These are phyloP conservation scores for Trypanosoma lewisi DNA, from an alignment of 208 protist species.

Conservation along the genomic window DNA sequence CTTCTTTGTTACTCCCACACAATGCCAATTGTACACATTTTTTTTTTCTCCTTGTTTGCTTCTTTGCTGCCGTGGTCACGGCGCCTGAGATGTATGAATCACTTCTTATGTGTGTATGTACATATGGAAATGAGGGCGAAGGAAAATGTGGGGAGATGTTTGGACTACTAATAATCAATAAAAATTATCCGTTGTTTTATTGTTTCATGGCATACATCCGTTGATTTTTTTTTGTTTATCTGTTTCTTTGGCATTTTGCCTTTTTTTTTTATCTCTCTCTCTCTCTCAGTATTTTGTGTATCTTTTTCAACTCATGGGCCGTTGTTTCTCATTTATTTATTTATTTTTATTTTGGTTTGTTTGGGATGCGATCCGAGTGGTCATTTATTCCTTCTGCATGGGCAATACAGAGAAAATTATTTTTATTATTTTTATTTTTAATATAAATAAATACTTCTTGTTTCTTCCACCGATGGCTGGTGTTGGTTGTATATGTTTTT, in stretches of 20 bases:
- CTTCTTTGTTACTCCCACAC: too few relatives aligned
- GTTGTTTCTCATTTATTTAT: neutral
- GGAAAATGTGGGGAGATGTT: too few relatives aligned
- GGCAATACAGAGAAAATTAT: neutral
- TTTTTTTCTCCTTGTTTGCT: slow-evolving; percentile 19
- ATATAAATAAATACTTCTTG: too few relatives aligned
- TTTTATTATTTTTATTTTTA: neutral
- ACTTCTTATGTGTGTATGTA: too few relatives aligned
- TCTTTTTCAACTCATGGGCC: neutral
- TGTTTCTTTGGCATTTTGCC: neutral
- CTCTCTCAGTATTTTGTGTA: neutral
- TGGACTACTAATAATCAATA: too few relatives aligned
- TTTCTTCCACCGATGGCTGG: too few relatives aligned
- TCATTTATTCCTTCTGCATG: neutral
- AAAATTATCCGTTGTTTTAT: too few relatives aligned
- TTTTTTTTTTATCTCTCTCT: neutral
- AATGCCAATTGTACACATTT: slow-evolving; percentile 8
- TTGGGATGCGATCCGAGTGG: neutral
- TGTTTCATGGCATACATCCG: too few relatives aligned
- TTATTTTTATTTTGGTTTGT: neutral
- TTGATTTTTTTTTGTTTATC: neutral
- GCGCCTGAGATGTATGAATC: too few relatives aligned
- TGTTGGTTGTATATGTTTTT: too few relatives aligned
- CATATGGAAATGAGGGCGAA: too few relatives aligned
- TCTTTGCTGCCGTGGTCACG: neutral